A percentile compares a stretch with the other conserved stretches of the same genome.
Conservation (phyloP, 805 yeast genomes). For the Brettanomyces nanus region DNA sequence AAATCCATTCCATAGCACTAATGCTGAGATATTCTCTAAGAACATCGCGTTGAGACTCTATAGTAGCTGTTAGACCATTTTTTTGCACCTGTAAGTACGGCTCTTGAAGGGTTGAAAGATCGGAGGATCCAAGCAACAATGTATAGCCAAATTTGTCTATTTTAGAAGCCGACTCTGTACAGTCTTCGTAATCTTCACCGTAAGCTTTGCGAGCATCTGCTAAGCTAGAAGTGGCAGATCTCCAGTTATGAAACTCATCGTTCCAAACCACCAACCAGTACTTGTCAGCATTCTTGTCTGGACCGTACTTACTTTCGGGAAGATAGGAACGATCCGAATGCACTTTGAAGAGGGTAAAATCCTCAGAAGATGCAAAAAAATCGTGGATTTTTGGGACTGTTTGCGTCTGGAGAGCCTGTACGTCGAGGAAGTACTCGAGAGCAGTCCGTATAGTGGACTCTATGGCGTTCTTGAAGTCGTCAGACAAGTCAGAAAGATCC, state of each 20-base stretch:
- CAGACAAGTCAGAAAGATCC: slow-evolving; percentile 12
- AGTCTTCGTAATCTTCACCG: background rate
- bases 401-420: slow-evolving; percentile 27
- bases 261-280: slow-evolving; percentile 63
- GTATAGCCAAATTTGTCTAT: slow-evolving; percentile 15
- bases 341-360: background rate
- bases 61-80: slow-evolving; percentile 48
- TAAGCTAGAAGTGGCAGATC: slow-evolving; percentile 18
- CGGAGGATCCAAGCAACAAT: slow-evolving; percentile 30
- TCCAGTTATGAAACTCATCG: slow-evolving; percentile 63
- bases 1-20: slow-evolving; percentile 44
- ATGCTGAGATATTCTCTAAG: slow-evolving; percentile 39
- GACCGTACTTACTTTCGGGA: slow-evolving; percentile 27
- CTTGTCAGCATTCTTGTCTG: slow-evolving; percentile 28
- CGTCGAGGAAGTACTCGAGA: slow-evolving; percentile 34
- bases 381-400: slow-evolving; percentile 12
- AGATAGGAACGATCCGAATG: slow-evolving; percentile 18
- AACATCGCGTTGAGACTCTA: slow-evolving; percentile 43
- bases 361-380: slow-evolving; percentile 2
- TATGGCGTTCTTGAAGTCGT: slow-evolving; percentile 14
- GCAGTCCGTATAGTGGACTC: slow-evolving; percentile 22
- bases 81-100: background rate
- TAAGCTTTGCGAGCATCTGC: slow-evolving; percentile 17
- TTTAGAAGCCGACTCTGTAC: background rate
- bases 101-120: slow-evolving; percentile 12